phyloP scores from a whole-genome alignment of 2,329 filamentous ascomycete species.

The Neonectria faginata region DNA sequence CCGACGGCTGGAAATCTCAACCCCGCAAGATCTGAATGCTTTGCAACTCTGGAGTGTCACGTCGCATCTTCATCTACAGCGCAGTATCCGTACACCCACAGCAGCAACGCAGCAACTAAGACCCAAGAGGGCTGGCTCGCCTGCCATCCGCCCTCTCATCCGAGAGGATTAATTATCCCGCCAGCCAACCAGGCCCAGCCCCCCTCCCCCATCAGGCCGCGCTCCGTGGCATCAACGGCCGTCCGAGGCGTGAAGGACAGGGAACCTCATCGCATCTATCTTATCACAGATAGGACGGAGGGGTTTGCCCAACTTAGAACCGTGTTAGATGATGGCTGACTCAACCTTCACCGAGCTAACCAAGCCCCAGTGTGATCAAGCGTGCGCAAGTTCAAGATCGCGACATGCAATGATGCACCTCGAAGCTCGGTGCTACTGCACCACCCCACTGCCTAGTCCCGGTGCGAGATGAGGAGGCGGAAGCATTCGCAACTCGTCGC shows the following conservation, averaged over 20 bases:
- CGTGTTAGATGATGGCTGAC: conserved; percentile 23
- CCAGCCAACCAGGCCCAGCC: conserved; percentile 35
- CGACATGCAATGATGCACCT: conserved; percentile 32
- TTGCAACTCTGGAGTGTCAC: conserved; percentile 35
- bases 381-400: conserved; percentile 43
- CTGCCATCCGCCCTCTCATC: conserved; percentile 14
- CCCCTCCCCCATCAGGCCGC: conserved; percentile 36
- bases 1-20: conserved; percentile 22
- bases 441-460: conserved; percentile 31
- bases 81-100: conserved; percentile 23
- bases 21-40: conserved; percentile 35
- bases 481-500: conserved; percentile 31
- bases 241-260: conserved; percentile 19
- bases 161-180: conserved; percentile 12
- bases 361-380: conserved; percentile 42
- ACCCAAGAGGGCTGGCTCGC: conserved; percentile 6
- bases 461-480: conserved; percentile 29
- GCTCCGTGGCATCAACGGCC: conserved; percentile 33
- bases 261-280: conserved; percentile 30
- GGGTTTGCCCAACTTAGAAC: conserved; percentile 23
- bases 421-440: conserved; percentile 17
- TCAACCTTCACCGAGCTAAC: conserved; percentile 33
- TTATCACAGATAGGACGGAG: conserved; percentile 37
- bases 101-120: background rate
- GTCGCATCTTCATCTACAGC: conserved; percentile 36